Percentiles rank a stretch among this genome's conserved stretches.
phyloP scores from a whole-genome alignment of 2,329 filamentous ascomycete genomes.

The Trichoderma hamatum region DNA sequence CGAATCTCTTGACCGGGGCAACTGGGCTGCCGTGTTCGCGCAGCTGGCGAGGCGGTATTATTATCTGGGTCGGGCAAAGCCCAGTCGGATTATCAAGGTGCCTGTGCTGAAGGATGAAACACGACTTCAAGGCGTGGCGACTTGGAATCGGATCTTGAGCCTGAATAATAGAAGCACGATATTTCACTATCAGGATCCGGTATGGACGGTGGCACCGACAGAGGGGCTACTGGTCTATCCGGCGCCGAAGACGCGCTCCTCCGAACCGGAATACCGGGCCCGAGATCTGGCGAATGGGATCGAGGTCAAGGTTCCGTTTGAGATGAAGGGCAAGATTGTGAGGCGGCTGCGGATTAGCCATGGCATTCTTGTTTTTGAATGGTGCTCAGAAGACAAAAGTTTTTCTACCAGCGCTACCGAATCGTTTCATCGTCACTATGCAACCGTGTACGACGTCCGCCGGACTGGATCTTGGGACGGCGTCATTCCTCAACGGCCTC shows the following conservation, averaged over 20 bases:
- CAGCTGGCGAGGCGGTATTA: slow-evolving; percentile 58
- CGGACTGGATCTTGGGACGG: slow-evolving; percentile 1
- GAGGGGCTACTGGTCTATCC: slow-evolving; percentile 60
- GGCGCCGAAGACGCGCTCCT: slow-evolving; percentile 28
- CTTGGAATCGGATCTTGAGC: slow-evolving; percentile 51
- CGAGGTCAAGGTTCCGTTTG: slow-evolving; percentile 55
- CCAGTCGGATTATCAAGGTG: slow-evolving; percentile 40
- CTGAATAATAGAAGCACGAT: slow-evolving; percentile 44
- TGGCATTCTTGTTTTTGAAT: slow-evolving; percentile 64
- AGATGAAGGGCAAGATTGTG: slow-evolving; percentile 52
- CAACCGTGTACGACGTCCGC: slow-evolving; percentile 58
- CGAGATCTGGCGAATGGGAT: slow-evolving; percentile 53
- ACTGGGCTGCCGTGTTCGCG: slow-evolving; percentile 52
- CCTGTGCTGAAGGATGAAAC: slow-evolving; percentile 29
- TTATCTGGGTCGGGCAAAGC: slow-evolving; percentile 52
- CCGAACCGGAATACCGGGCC: slow-evolving; percentile 43
- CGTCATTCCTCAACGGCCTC: slow-evolving; percentile 1
- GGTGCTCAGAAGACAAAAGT: slow-evolving; percentile 58
- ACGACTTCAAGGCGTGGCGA: slow-evolving; percentile 42
- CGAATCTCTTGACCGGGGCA: slow-evolving; percentile 28
- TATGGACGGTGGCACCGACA: slow-evolving; percentile 58
- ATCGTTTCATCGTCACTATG: slow-evolving; percentile 60
- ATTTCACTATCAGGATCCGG: slow-evolving; percentile 52
- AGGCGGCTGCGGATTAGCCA: slow-evolving; percentile 58
- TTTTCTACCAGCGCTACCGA: slow-evolving; percentile 56